Conservation (phyloP, 495 filamentous ascomycete species). For the Aspergillus nanangensis region DNA sequence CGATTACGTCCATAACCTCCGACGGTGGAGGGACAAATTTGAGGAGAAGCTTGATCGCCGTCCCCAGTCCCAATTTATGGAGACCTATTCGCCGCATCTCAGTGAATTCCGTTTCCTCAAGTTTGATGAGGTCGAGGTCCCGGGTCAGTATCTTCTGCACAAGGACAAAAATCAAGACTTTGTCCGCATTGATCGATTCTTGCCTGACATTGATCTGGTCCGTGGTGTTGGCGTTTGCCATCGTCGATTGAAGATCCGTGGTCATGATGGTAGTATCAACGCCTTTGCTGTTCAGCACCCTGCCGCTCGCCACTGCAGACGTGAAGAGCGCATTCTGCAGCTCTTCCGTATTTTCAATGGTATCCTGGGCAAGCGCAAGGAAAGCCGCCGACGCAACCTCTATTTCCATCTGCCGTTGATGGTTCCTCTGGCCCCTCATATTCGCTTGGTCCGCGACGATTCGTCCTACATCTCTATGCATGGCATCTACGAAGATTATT, state of each 20-base stretch:
- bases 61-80: slow-evolving; percentile 61
- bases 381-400: slow-evolving; percentile 86
- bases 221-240: slow-evolving; percentile 85
- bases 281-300: slow-evolving; percentile 95
- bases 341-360: slow-evolving; percentile 98
- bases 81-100: slow-evolving; percentile 78
- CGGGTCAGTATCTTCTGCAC: slow-evolving; percentile 93
- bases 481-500: slow-evolving; percentile 92
- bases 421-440: slow-evolving; percentile 88
- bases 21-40: slow-evolving; percentile 95
- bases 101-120: slow-evolving; percentile 97
- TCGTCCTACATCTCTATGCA: slow-evolving; percentile 91
- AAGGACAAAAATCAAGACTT: slow-evolving; percentile 99
- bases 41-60: slow-evolving; percentile 97
- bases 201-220: slow-evolving; percentile 89
- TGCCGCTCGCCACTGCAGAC: slow-evolving; percentile 80
- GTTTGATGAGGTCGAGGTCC: slow-evolving; percentile 97
- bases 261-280: slow-evolving; percentile 95
- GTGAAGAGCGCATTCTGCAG: slow-evolving; percentile 92
- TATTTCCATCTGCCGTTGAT: slow-evolving; percentile 95
- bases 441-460: slow-evolving; percentile 92
- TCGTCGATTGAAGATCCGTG: slow-evolving; percentile 88
- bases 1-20: slow-evolving; percentile 95
- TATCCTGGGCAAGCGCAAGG: slow-evolving; percentile 82
- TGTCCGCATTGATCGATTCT: slow-evolving; percentile 90